Evolutionary conservation across 495 filamentous ascomycete genomes (phyloP), one percentile per base, ranked within the genome.

Genomic region (Margaritispora aquatica): DNA sequence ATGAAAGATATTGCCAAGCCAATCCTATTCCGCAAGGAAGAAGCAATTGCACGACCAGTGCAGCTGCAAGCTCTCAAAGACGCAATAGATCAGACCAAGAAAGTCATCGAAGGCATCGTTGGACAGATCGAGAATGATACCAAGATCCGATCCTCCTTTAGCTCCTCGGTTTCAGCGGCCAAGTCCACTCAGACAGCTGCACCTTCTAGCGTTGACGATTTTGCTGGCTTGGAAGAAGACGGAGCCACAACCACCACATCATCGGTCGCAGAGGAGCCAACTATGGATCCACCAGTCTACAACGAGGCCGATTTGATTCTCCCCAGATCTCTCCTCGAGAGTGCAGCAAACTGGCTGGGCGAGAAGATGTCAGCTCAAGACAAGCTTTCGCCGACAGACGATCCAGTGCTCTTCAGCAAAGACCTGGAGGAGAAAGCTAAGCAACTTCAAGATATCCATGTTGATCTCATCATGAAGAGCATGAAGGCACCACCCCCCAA

Each of bases 391-490:
- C 73, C 73, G 21, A 84, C 84, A 5, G 87, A 88, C 29, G 85
- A 94, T 57, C 88, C 90, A 0, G 84, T 83, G 7, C 71, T 96
- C 2, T 74, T 83, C 21, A 71, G 84, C 51, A 83, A 83, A 65
- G 91, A 93, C 19, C 70, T 96, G 22, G 51, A 70, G 61, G 69
- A 80, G 13, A 82, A 81, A 66, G 74, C 82, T 8, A 78, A 84
- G 64, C 76, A 83, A 70, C 72, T 92, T 23, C 81, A 84, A 66
- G 78, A 83, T 52, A 79, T 80, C 4, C 82, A 88, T 46, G 77
- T 88, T 66, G 84, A 88, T 53, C 77, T 92, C 47, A 75, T 88
- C 48, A 79, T 87, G 78, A 87, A 83, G 78, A 85, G 84, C 66
- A 84, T 92, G 63, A 80, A 82, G 57, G 69, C 75, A 62, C 71